A percentile compares a stretch with the other conserved stretches of the same genome.
phyloP scores from a whole-genome alignment of 495 filamentous ascomycete genomes.

The Articulospora tetracladia region DNA sequence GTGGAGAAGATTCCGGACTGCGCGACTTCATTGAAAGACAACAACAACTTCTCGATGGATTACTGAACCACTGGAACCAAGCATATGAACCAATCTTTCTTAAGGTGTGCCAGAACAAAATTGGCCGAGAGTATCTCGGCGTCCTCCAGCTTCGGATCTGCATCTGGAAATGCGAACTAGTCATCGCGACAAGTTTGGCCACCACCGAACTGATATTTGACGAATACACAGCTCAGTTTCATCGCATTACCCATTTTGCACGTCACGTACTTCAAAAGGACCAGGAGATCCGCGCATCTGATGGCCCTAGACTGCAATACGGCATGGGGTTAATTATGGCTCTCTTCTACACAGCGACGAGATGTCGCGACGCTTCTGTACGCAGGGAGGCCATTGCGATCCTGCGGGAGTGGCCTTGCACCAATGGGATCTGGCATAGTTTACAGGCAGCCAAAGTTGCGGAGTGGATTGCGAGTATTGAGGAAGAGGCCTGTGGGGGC shows the following conservation, averaged over 20 bases:
- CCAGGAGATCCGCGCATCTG: slow-evolving; percentile 18
- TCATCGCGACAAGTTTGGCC: slow-evolving; percentile 13
- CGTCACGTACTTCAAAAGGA: slow-evolving; percentile 19
- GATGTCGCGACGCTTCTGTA: slow-evolving; percentile 17
- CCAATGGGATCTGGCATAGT: slow-evolving; percentile 19
- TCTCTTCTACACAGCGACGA: slow-evolving; percentile 20
- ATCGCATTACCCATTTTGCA: slow-evolving; percentile 13
- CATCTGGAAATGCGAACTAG: slow-evolving; percentile 15
- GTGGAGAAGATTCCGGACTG: slow-evolving; percentile 9
- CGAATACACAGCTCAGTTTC: slow-evolving; percentile 1
- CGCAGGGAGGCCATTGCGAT: slow-evolving; percentile 18
- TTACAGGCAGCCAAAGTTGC: slow-evolving; percentile 22
- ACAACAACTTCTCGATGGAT: slow-evolving; percentile 10
- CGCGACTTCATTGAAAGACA: slow-evolving; percentile 13
- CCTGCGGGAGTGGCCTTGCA: slow-evolving; percentile 20
- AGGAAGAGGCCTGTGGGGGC: slow-evolving; percentile 12
- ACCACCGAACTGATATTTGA: slow-evolving; percentile 13
- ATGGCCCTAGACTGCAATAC: slow-evolving; percentile 16
- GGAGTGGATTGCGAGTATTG: slow-evolving; percentile 19
- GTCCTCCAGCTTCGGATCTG: slow-evolving; percentile 18
- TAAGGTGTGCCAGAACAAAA: slow-evolving; percentile 14
- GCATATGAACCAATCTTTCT: slow-evolving; percentile 18
- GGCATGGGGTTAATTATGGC: slow-evolving; percentile 22
- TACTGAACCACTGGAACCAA: slow-evolving; percentile 16
- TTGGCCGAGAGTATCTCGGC: slow-evolving; percentile 18